Percentiles rank a stretch among this genome's conserved stretches.
phyloP scores from a whole-genome alignment of 352 stramenopile species.

The Phytopythium delawarense region DNA sequence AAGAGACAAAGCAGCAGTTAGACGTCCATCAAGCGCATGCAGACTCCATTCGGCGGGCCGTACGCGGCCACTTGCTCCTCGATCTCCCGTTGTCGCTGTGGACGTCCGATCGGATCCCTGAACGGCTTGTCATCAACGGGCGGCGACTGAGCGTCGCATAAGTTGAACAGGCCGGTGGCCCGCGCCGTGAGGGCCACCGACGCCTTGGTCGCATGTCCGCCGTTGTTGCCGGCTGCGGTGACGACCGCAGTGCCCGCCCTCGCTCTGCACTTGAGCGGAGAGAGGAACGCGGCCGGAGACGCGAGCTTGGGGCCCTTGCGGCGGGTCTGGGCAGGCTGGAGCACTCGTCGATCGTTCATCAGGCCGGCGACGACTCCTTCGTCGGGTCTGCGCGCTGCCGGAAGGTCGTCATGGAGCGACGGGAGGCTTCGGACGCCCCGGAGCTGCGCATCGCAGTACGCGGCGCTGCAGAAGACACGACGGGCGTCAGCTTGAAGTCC shows the following conservation, averaged over 20 bases:
- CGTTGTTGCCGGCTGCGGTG: neutral
- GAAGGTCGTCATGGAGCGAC: conserved; percentile 14
- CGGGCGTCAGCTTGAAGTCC: neutral
- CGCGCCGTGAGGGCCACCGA: neutral
- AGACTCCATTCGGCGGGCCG: neutral
- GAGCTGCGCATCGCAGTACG: conserved; percentile 8
- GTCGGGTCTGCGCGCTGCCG: neutral
- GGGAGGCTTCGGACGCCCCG: conserved; percentile 31
- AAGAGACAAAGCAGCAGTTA: neutral
- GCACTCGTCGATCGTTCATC: neutral
- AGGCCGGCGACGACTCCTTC: conserved; percentile 4
- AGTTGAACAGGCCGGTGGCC: neutral
- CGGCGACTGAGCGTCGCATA: neutral
- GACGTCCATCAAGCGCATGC: neutral
- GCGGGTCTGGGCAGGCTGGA: neutral
- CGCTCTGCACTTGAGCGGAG: conserved; percentile 21
- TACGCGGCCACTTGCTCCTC: neutral
- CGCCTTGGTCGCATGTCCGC: neutral
- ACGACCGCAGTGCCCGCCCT: neutral
- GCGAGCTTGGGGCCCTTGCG: conserved; percentile 16
- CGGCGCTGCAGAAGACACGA: conserved; percentile 2
- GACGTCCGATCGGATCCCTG: neutral
- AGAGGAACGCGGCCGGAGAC: conserved; percentile 20
- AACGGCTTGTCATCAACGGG: no score
- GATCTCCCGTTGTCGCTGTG: neutral